Conservation (phyloP, 2,329 filamentous ascomycete species). For the Diaporthe sp. region DNA sequence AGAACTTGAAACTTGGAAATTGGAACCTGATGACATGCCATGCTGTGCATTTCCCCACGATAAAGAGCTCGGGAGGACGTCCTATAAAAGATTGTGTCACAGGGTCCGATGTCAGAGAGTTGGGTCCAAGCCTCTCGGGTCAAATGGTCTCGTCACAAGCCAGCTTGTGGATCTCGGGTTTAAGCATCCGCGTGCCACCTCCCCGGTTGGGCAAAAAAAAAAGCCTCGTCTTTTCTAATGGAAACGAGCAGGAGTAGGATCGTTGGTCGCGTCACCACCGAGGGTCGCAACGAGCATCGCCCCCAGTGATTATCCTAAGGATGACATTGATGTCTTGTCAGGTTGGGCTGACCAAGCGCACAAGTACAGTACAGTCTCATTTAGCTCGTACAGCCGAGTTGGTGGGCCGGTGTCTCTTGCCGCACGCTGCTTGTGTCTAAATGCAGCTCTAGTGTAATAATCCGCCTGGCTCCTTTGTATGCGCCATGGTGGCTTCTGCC, state of each 20-base stretch:
- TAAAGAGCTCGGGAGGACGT: background rate
- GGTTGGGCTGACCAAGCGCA: background rate
- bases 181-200: background rate
- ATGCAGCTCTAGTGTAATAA: conserved; percentile 14
- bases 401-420: conserved; percentile 27
- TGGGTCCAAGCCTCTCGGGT: background rate
- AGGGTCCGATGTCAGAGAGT: background rate
- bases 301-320: background rate
- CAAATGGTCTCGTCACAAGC: conserved; percentile 10
- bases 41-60: background rate
- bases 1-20: no score
- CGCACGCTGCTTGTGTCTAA: background rate
- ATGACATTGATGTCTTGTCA: background rate
- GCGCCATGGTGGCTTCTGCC: background rate
- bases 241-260: conserved; percentile 1
- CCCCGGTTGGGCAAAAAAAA: background rate
- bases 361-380: background rate
- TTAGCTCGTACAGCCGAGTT: conserved; percentile 13
- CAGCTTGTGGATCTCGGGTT: background rate
- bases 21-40: background rate
- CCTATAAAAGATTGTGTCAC: background rate
- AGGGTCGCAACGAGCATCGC: background rate
- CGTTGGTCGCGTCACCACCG: background rate
- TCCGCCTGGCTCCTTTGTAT: conserved; percentile 15
- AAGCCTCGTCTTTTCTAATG: background rate